These are phyloP conservation scores for Stemphylium beticola DNA, from an alignment of 2,329 filamentous ascomycete species.

Conservation along the genomic window DNA sequence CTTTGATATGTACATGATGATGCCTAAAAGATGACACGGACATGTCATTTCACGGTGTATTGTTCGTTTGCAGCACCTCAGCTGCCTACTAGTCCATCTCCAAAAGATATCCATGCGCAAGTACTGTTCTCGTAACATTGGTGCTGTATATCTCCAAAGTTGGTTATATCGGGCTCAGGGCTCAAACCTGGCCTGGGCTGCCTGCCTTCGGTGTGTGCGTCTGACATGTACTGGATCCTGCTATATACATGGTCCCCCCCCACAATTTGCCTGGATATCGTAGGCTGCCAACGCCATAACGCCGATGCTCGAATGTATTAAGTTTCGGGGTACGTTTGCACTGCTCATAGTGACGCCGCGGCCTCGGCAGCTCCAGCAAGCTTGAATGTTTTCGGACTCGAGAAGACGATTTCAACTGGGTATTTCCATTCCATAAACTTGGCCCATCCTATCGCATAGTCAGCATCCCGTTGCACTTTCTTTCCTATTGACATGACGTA, in stretches of 20 bases:
- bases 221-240: background rate
- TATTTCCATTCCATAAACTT: slow-evolving; percentile 96
- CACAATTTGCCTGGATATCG: background rate
- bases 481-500: slow-evolving; percentile 57
- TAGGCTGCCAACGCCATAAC: slow-evolving; percentile 10
- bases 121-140: background rate
- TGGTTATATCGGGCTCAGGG: background rate
- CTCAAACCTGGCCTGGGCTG: background rate
- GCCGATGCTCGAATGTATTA: slow-evolving; percentile 16
- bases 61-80: background rate
- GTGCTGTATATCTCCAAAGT: background rate
- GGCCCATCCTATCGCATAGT: slow-evolving; percentile 74
- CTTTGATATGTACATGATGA: no score
- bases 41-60: no score
- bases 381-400: slow-evolving; percentile 55
- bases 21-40: no score
- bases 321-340: background rate
- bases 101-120: background rate
- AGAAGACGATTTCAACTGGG: slow-evolving; percentile 71
- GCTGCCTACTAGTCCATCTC: background rate
- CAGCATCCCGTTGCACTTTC: background rate
- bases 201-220: background rate
- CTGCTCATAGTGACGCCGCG: slow-evolving; percentile 50
- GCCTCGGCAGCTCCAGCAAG: slow-evolving; percentile 55
- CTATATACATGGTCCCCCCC: slow-evolving; percentile 1